Evolutionary conservation across 2,329 filamentous ascomycete genomes (phyloP), one percentile per base, ranked within the genome.

Genomic region (Orbilia brochopaga): DNA sequence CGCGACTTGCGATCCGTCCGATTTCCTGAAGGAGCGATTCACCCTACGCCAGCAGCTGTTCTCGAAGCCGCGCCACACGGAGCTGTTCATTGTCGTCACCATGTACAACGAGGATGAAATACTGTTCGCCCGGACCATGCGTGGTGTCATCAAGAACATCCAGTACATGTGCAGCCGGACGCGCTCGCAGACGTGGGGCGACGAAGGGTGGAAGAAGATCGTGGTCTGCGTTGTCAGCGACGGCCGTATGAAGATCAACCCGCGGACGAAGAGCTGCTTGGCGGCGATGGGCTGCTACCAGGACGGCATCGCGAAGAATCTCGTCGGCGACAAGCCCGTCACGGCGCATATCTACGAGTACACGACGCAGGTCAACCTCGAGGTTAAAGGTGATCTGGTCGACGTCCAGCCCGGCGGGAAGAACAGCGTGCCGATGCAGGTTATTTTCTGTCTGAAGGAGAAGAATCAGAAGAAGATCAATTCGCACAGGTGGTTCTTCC

Each of bases 391-490:
- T 76, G 89, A 90, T 70, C 86, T 96, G 46, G 93, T 97, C 7
- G 85, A 88, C 53, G 83, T 97, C 55, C 90, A 94, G 74, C 88
- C 89, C 52, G 91, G 92, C 78, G 89, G 90, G 72, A 92, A 94
- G 73, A 65, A 64, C 37, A 73, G 62, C 21, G 62, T 73, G 15
- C 93, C 94, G 0, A 90, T 99, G 1, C 94, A 99, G 81, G 89
- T 99, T 83, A 86, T 99, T 2, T 99, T 99, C 83, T 99, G 94
- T 79, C 81, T 99, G 73, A 99, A 99, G 83, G 94, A 99, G 79
- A 97, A 97, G 86, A 99, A 99, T 79, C 92, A 97, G 82, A 99
- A 99, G 84, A 99, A 99, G 84, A 99, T 99, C 85, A 99, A 99
- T 79, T 97, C 94, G 0, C 94, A 99, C 80, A 85, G 94, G 79